These are phyloP conservation scores for Paramyrothecium roridum DNA, from an alignment of 2,329 filamentous ascomycete species.

Conservation along the genomic window DNA sequence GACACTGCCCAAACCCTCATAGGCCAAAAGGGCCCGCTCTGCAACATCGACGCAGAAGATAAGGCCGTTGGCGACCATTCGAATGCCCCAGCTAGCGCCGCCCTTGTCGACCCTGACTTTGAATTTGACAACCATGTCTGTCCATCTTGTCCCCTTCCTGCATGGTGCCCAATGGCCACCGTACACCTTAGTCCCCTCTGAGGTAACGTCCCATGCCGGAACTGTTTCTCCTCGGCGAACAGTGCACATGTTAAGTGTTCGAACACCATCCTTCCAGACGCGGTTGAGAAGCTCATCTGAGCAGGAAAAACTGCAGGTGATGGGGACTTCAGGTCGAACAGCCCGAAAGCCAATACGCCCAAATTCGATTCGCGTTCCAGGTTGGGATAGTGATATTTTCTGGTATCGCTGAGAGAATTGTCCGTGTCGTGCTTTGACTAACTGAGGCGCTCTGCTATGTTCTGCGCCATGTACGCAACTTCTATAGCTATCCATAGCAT, in stretches of 20 bases:
- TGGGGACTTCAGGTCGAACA: background rate
- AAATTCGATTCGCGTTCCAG: background rate
- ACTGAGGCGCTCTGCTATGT: background rate
- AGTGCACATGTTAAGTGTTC: constrained; percentile 1
- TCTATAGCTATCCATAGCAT: constrained; percentile 2
- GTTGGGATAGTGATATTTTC: background rate
- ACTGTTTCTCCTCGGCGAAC: background rate
- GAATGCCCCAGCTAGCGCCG: constrained; percentile 1
- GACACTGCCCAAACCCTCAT: background rate
- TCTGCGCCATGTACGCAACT: background rate
- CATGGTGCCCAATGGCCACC: constrained; percentile 1
- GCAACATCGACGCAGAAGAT: constrained; percentile 1
- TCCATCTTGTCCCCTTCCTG: background rate
- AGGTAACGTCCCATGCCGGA: background rate
- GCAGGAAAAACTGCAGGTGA: background rate
- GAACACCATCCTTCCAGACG: constrained; percentile 2
- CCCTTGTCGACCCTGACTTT: background rate
- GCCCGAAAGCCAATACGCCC: background rate
- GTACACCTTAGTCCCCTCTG: background rate
- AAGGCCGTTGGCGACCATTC: background rate
- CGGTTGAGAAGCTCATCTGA: background rate
- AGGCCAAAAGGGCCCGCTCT: background rate
- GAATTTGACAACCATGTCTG: background rate
- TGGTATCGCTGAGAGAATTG: background rate
- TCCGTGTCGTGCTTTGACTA: background rate